These are phyloP conservation scores for Lippia alba DNA, from an alignment of 305 asterid genomes.

Conservation along the genomic window DNA sequence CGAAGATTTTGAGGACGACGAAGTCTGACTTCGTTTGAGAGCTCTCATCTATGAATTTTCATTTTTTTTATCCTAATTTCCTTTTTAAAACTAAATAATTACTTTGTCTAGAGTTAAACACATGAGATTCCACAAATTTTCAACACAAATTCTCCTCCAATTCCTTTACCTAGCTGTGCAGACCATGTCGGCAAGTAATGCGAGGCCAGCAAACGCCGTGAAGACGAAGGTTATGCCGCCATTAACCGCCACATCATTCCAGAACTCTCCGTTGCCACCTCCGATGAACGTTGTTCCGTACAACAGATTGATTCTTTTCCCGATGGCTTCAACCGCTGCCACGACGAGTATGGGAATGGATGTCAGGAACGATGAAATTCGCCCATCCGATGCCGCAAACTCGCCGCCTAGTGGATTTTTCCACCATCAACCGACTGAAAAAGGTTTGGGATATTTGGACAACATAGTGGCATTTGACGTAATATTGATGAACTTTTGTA, in stretches of 20 bases:
- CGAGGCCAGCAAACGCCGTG: slow-evolving; percentile 86
- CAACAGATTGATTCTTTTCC: slow-evolving; percentile 42
- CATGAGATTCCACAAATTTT: slow-evolving; percentile 31
- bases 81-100: slow-evolving; percentile 36
- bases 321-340: slow-evolving; percentile 49
- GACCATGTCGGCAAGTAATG: slow-evolving; percentile 73
- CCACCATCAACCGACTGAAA: slow-evolving; percentile 68
- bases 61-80: slow-evolving; percentile 36
- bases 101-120: slow-evolving; percentile 62
- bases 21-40: slow-evolving; percentile 87
- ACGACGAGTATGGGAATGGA: slow-evolving; percentile 52
- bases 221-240: slow-evolving; percentile 60
- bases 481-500: too few species aligned
- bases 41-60: slow-evolving; percentile 80
- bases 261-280: too few species aligned
- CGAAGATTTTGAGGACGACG: slow-evolving; percentile 77
- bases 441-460: too few species aligned
- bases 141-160: not conserved
- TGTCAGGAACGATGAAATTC: slow-evolving; percentile 42
- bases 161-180: slow-evolving; percentile 67
- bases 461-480: too few species aligned
- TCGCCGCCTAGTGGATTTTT: slow-evolving; percentile 45
- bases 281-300: slow-evolving; percentile 43
- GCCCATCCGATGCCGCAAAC: slow-evolving; percentile 22
- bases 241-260: slow-evolving; percentile 53